Conservation (phyloP, 2,329 filamentous ascomycete species). For the Pseudogymnoascus sp. region DNA sequence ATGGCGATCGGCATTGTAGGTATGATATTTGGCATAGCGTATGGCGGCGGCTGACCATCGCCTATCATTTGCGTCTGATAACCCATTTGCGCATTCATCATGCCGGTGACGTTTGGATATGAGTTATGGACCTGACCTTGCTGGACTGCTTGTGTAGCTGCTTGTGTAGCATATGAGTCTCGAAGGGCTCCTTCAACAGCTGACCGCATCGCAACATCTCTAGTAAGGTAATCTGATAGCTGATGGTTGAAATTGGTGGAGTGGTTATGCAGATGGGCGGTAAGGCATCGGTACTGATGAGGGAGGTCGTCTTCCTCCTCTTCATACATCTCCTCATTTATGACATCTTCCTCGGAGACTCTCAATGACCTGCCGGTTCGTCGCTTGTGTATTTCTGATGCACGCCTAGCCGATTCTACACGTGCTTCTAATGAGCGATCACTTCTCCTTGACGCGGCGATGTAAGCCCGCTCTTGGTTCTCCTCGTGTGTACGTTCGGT, state of each 20-base stretch:
- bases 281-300: slow-evolving; percentile 55
- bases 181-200: neutral
- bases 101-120: neutral
- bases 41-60: neutral
- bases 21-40: neutral
- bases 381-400: slow-evolving; percentile 84
- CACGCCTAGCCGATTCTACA: slow-evolving; percentile 76
- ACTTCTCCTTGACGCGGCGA: slow-evolving; percentile 78
- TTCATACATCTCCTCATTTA: slow-evolving; percentile 93
- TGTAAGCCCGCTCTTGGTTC: slow-evolving; percentile 82
- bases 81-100: neutral
- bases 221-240: slow-evolving; percentile 42
- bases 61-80: neutral
- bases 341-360: slow-evolving; percentile 77
- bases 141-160: neutral
- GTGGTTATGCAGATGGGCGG: slow-evolving; percentile 41
- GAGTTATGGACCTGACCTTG: neutral
- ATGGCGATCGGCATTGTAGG: neutral
- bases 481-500: slow-evolving; percentile 71
- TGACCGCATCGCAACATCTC: slow-evolving; percentile 35
- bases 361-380: slow-evolving; percentile 75
- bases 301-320: slow-evolving; percentile 81
- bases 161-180: neutral
- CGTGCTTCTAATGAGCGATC: slow-evolving; percentile 83
- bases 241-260: slow-evolving; percentile 20